Evolutionary conservation across 169 alveolate genomes (phyloP).

Genomic region (Eimeria praecox): DNA sequence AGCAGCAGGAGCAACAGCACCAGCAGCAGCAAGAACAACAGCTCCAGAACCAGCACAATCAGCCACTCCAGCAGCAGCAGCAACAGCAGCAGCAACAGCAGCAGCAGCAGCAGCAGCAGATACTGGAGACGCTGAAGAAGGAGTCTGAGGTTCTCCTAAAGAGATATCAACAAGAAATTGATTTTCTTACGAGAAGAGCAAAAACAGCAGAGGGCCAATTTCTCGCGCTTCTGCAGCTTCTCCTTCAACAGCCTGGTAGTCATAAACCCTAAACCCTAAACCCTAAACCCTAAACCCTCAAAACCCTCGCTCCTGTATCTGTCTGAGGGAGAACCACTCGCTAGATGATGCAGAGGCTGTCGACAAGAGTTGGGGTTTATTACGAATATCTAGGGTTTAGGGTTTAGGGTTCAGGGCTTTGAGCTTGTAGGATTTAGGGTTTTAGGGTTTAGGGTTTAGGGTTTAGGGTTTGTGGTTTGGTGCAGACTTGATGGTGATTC

Average conservation of each 20-base stretch:
- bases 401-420: not conserved
- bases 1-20: too few relatives aligned
- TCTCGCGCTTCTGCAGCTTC: constrained; percentile 46
- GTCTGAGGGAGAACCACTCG: not conserved
- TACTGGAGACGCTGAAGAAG: constrained; percentile 16
- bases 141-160: constrained; percentile 42
- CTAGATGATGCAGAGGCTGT: not conserved
- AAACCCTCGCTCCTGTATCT: too few relatives aligned
- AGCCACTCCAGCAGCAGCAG: too few relatives aligned
- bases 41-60: too few relatives aligned
- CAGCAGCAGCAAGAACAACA: too few relatives aligned
- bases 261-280: too few relatives aligned
- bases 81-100: not conserved
- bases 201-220: constrained; percentile 69
- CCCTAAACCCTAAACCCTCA: too few relatives aligned
- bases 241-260: constrained; percentile 74
- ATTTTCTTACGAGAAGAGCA: constrained; percentile 49
- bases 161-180: constrained; percentile 73
- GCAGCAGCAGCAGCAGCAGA: too few relatives aligned
- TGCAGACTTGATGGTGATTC: constrained; percentile 32
- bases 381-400: not conserved
- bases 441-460: not conserved
- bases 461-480: not conserved
- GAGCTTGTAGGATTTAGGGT: not conserved
- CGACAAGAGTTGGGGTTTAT: not conserved